Evolutionary conservation across 225 moss, liverwort and hornwort genomes (phyloP).

Genomic region (Anthoceros angustus): DNA sequence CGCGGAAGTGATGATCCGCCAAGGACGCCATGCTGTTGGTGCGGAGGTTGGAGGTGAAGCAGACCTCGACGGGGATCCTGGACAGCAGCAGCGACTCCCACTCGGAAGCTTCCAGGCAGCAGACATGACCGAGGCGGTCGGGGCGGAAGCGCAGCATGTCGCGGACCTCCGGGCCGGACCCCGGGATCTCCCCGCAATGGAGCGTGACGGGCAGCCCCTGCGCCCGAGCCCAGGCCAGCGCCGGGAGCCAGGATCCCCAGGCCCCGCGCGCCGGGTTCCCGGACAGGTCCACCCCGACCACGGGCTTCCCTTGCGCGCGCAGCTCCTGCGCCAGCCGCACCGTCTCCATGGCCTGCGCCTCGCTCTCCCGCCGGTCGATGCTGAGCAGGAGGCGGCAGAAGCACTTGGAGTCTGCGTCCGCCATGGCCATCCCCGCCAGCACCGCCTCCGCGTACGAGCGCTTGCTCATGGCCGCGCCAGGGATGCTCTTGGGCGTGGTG

Average conservation of each 20-base stretch:
- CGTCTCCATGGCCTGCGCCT: conserved; percentile 65
- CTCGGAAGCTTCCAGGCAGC: conserved; percentile 56
- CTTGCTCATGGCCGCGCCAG: conserved; percentile 39
- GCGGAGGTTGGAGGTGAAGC: conserved; percentile 4
- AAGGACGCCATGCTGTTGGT: neutral
- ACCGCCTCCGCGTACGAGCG: conserved; percentile 83
- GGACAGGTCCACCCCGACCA: conserved; percentile 74
- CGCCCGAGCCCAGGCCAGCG: conserved; percentile 48
- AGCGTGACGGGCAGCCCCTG: conserved; percentile 60
- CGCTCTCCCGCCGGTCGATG: conserved; percentile 74
- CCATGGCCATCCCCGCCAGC: conserved; percentile 48
- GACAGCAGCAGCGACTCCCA: conserved; percentile 54
- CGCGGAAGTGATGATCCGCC: conserved; percentile 3
- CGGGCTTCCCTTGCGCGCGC: conserved; percentile 44
- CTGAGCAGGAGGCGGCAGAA: conserved; percentile 46
- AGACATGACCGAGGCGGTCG: conserved; percentile 63
- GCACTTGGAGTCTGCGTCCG: conserved; percentile 3
- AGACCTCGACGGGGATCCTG: conserved; percentile 36
- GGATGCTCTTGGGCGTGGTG: conserved; percentile 63
- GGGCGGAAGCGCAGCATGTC: conserved; percentile 64
- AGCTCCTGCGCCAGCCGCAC: conserved; percentile 68
- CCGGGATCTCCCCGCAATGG: conserved; percentile 85
- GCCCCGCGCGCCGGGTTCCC: conserved; percentile 66
- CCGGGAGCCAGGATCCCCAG: conserved; percentile 61
- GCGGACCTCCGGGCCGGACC: conserved; percentile 54